Base-by-base conservation (phyloP, 2,329 filamentous ascomycete genomes). In the Pyrenochaeta sp. region DNA sequence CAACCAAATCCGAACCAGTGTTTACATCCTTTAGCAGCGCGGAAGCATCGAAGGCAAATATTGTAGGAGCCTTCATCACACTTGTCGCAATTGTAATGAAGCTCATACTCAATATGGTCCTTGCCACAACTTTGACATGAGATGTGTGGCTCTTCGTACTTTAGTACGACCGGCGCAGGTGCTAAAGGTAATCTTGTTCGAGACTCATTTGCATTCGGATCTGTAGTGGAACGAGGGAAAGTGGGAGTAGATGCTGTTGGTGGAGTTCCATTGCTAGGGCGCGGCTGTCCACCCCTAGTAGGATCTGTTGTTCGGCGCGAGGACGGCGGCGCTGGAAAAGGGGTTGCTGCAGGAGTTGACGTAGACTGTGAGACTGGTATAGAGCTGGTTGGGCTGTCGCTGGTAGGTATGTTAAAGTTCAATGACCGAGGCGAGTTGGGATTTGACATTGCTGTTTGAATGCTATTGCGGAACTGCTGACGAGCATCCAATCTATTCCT, bases 1-100 rank as follows among this genome's bases (percentile, higher is more conserved):
- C 87, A 80, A 3, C 89, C 89, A 66, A 96, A 96, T 1, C 93
- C 92, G 58, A 87, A 91, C 90, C 91, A 96, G 65, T 94, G 83
- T 13, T 84, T 77, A 67, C 93, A 97, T 8, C 92, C 92, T 61
- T 82, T 82, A 7, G 87, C 86, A 9, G 76, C 67, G 19, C 90
- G 85, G 68, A 95, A 96, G 73, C 93, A 97, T 52, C 80, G 79
- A 2, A 88, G 72, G 63, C 93, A 97, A 8, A 96, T 76, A 65
- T 92, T 87, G 77, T 87, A 96, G 32, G 82, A 76, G 1, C 89
- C 90, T 5, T 79, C 74, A 11, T 81, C 77, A 68, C 93, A 96
- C 35, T 78, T 77, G 2, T 74, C 69, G 69, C 93, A 97, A 64
- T 88, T 88, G 72, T 93, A 96, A 69, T 96, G 90, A 2, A 96